Conservation (phyloP, 352 stramenopile genomes). For the Phytophthora megakarya region DNA sequence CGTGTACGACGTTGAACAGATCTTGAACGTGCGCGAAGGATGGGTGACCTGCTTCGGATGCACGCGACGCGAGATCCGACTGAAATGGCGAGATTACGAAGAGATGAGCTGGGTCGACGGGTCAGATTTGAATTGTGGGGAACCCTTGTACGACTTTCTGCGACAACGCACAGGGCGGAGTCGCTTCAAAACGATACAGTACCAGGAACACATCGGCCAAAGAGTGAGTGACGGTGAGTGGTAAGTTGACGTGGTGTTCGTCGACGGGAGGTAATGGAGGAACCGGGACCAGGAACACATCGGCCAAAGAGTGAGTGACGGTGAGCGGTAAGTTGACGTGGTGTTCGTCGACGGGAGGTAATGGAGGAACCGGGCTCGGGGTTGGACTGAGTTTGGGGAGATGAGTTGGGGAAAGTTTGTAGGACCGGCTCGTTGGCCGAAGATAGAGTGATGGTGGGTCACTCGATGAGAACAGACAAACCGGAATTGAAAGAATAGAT, state of each 20-base stretch:
- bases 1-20: slow-evolving; percentile 18
- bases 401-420: not conserved
- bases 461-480: too few species aligned
- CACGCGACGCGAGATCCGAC: slow-evolving; percentile 1
- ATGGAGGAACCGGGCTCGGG: too few species aligned
- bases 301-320: too few species aligned
- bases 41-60: not conserved
- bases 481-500: too few species aligned
- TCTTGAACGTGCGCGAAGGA: slow-evolving; percentile 12
- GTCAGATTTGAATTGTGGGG: slow-evolving; percentile 9
- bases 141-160: slow-evolving; percentile 8
- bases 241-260: not conserved
- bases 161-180: not conserved
- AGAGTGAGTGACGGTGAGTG: too few species aligned
- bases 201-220: too few species aligned
- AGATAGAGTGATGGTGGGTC: slow-evolving; percentile 3
- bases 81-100: not conserved
- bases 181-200: too few species aligned
- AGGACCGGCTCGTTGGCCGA: too few species aligned
- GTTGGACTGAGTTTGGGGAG: not conserved
- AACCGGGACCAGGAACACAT: too few species aligned
- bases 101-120: slow-evolving; percentile 10
- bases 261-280: too few species aligned
- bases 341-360: not conserved
- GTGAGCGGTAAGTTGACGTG: not conserved